Base-by-base conservation (phyloP, 306 rosid species). In the Sindora glabra region DNA sequence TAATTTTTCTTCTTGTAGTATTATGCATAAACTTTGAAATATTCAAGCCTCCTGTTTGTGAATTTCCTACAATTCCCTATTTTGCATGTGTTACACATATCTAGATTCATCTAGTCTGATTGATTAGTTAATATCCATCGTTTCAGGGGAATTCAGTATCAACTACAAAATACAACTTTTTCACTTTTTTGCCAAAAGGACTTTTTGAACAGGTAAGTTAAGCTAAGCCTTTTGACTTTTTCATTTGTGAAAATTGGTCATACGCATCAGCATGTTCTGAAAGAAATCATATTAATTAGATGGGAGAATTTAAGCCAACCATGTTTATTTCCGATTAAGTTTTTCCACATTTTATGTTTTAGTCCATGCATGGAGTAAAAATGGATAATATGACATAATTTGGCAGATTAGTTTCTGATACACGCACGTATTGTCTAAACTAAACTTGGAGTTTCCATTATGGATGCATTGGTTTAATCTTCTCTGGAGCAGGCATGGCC, bases 141-240 rank as follows among this genome's bases (percentile, higher is more conserved):
- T 85, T 64, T 52, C 89, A 91, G 98, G 98, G 92, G 33, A 91
- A 91, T 81, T 88, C 95, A 13, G 83, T 91, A 70, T 85, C 98
- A 2, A 91, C 98, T 15, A 91, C 98, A 12, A 91, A 91, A 75
- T 91, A 79, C 80, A 91, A 74, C 80, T 72, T 91, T 59, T 61
- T 91, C 29, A 87, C 96, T 41, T 91, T 88, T 74, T 65, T 91
- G 26, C 98, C 98, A 2, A 91, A 91, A 74, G 98, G 95, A 69
- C 67, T 91, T 74, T 87, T 85, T 76, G 98, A 91, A 80, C 98
- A 91, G 88, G 98, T 91, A 70, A 81, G 61, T 72, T 68, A 55
- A 49, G 58, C 65, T 34, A 40, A 27, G 71, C 26, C 50, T 81
- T 56, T 39, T 29, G 50, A 36, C 51, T 56, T 47, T 65, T 2